Base-by-base conservation (phyloP, 108 stramenopile species). In the Parmales sp. region DNA sequence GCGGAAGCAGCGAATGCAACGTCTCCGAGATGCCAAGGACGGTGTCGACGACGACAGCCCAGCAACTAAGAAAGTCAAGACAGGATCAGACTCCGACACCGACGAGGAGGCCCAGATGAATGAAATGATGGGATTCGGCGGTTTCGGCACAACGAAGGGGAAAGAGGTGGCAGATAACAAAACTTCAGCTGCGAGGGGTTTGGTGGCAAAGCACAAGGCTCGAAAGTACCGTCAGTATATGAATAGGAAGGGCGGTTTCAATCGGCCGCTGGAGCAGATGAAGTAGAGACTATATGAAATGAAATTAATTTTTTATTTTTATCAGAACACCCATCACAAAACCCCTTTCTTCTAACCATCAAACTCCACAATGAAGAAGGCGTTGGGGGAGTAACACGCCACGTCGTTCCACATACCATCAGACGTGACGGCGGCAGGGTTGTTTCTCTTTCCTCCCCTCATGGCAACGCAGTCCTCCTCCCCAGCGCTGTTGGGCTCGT, bases 201-300 rank as follows among this genome's bases (percentile, higher is more conserved):
- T 87, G 22, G 88, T 88, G 23, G 74, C 80, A 39, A 95, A 95
- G 76, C 87, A 90, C 74, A 93, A 94, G 74, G 87, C 87, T 36
- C 74, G 95, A 28, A 90, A 92, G 70, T 98, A 96, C 78, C 77
- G 98, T 29, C 98, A 98, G 71, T 98, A 98, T 80, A 98, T 98
- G 98, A 96, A 97, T 77, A 76, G 93, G 51, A 92, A 86, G 72
- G 86, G 86, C 65, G 95, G 95, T 34, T 96, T 96, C 78, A 93
- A 96, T 70, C 70, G 90, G 20, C 85, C 89, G n/a, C 77, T 96
- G 69, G 95, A 93, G 51, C 88, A 92, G 70, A 89, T 89, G 85
- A 72, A 80, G 39, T 93, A 71, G 78, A 11, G 16, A 0, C 4
- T 13, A 23, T 13, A 11, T 48, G 19, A 23, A 2, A 43, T 43